Percentiles rank a stretch among this genome's conserved stretches.
Conservation (phyloP, 2,329 filamentous ascomycete genomes). For the Ophiocordyceps robertsii region DNA sequence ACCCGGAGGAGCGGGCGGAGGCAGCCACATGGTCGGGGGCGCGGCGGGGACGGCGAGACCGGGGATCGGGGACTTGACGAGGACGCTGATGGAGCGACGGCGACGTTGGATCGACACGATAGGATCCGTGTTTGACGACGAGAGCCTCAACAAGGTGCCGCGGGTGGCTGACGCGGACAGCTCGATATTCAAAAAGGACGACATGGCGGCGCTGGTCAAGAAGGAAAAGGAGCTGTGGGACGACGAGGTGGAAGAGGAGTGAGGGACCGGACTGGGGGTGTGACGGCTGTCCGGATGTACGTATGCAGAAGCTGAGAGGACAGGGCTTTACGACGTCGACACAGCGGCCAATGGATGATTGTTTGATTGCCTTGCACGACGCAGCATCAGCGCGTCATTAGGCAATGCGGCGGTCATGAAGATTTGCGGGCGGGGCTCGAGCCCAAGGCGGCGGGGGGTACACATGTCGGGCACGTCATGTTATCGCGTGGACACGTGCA, state of each 20-base stretch:
- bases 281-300: background rate
- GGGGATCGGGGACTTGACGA: conserved; percentile 80
- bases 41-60: conserved; percentile 53
- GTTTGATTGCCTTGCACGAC: too few relatives aligned
- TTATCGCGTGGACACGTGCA: too few relatives aligned
- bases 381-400: too few relatives aligned
- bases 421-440: too few relatives aligned
- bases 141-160: conserved; percentile 61
- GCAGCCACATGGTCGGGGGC: conserved; percentile 48
- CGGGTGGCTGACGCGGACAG: conserved; percentile 47
- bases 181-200: conserved; percentile 58
- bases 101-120: conserved; percentile 85
- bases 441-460: too few relatives aligned
- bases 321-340: too few relatives aligned
- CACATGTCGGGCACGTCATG: too few relatives aligned
- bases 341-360: too few relatives aligned
- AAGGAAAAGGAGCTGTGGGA: conserved; percentile 71
- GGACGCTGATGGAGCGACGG: conserved; percentile 83
- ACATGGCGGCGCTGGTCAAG: conserved; percentile 63
- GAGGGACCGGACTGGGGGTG: conserved; percentile 3
- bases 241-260: conserved; percentile 60
- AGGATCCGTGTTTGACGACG: conserved; percentile 78
- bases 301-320: background rate
- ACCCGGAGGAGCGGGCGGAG: conserved; percentile 61
- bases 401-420: too few relatives aligned